A percentile compares a stretch with the other conserved stretches of the same genome.
These are phyloP conservation scores for Pouteria glomerata DNA, from an alignment of 148 eudicot genomes.

Conservation along the genomic window DNA sequence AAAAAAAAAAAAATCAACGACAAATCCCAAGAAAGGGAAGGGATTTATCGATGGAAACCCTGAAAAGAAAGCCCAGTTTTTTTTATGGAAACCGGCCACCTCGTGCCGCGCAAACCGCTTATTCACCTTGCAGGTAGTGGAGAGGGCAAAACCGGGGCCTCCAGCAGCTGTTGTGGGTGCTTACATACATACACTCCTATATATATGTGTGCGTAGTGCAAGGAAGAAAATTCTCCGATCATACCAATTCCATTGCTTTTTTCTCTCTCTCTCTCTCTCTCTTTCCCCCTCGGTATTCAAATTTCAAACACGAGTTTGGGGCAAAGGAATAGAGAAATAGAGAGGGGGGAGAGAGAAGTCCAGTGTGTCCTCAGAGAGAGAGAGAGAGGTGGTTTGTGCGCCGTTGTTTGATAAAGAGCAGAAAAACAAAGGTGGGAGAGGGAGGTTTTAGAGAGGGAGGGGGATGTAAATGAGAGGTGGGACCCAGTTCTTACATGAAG, in stretches of 20 bases:
- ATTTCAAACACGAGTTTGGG: conserved; percentile 1
- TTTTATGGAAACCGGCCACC: background rate
- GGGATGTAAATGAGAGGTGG: conserved; percentile 16
- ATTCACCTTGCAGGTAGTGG: conserved; percentile 5
- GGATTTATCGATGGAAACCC: background rate
- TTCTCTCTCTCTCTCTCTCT: background rate
- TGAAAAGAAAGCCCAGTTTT: background rate
- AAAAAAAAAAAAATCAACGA: too few relatives aligned
- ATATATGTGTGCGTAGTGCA: too few relatives aligned
- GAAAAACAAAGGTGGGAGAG: background rate
- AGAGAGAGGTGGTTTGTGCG: background rate
- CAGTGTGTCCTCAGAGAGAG: too few relatives aligned
- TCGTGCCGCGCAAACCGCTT: background rate
- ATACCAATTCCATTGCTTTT: too few relatives aligned
- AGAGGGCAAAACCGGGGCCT: background rate
- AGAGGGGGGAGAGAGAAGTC: background rate
- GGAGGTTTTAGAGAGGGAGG: conserved; percentile 7
- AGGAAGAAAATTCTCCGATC: too few relatives aligned
- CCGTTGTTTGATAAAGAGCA: background rate
- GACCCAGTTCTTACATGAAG: conserved; percentile 40
- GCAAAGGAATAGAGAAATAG: background rate
- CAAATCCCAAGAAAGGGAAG: background rate
- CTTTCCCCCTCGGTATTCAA: background rate
- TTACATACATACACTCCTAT: background rate
- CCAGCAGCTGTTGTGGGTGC: too few relatives aligned